Evolutionary conservation across 2,329 filamentous ascomycete genomes (phyloP).

Genomic region (Aspergillus sp.): DNA sequence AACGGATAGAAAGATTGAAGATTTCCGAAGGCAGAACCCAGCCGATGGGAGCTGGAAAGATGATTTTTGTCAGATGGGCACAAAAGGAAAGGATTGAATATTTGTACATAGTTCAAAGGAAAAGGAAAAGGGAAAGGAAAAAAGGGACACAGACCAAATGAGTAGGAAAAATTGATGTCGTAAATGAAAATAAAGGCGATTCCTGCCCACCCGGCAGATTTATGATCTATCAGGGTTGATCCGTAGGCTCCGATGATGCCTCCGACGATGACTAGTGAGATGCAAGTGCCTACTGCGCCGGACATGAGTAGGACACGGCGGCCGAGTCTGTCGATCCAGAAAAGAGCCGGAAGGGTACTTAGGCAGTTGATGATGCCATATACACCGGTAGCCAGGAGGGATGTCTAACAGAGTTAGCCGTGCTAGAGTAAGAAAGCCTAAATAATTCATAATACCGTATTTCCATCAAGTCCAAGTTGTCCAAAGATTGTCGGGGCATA

Average conservation of each 20-base stretch:
- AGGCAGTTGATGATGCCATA: constrained; percentile 37
- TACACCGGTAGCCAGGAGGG: constrained; percentile 32
- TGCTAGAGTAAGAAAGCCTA: not conserved
- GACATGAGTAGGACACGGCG: constrained; percentile 30
- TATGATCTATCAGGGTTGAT: constrained; percentile 19
- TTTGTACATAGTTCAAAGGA: too few relatives aligned
- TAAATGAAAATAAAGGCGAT: constrained; percentile 37
- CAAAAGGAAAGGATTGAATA: not conserved
- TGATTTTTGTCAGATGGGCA: not conserved
- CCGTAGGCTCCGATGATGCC: constrained; percentile 30
- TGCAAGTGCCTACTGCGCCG: constrained; percentile 30
- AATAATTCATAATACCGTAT: constrained; percentile 16
- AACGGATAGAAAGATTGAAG: constrained; percentile 33
- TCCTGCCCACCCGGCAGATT: constrained; percentile 30
- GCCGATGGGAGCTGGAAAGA: constrained; percentile 26
- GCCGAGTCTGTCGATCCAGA: constrained; percentile 32
- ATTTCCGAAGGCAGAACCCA: constrained; percentile 38
- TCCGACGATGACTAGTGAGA: constrained; percentile 32
- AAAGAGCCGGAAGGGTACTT: constrained; percentile 28
- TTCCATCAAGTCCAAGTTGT: constrained; percentile 38
- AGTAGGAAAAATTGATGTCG: constrained; percentile 34
- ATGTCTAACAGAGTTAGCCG: constrained; percentile 13
- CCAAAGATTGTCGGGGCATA: constrained; percentile 46
- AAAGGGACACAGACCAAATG: constrained; percentile 24
- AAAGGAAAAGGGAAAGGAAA: not conserved